Evolutionary conservation across 2,329 filamentous ascomycete species (phyloP), one percentile per base, ranked within the genome.

Genomic region (Metarhizium robertsii): DNA sequence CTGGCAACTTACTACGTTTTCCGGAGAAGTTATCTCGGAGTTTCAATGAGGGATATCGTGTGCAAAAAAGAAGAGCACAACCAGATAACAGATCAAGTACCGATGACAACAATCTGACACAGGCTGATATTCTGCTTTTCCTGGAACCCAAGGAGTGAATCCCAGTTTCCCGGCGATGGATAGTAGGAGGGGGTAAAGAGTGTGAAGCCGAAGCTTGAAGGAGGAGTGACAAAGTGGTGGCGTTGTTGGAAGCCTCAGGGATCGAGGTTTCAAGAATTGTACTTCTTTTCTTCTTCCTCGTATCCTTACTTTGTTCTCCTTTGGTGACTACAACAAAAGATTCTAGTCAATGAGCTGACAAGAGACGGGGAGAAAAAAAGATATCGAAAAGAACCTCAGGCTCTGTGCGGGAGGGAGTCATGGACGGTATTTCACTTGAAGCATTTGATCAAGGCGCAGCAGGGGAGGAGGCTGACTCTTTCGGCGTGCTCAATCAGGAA

Each of bases 401-500:
- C 66, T 64, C 58, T 58, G 59, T 59, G 57, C 59, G 60, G 60
- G 61, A 61, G 64, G 67, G 68, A 67, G 65, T 71, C 59, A 64
- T 61, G 59, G 56, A 65, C 59, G 60, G 61, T 70, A 70, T 70
- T 71, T 70, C 67, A 70, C 60, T 63, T 52, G 54, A 56, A 50
- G 56, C 55, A 45, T 52, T 55, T 55, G 57, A 52, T 58, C 62
- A 66, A 62, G 66, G 65, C 68, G 64, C 64, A 67, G 68, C 65
- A 62, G 56, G 61, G 59, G 59, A 60, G 61, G 54, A 64, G 61
- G 63, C 67, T 69, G 70, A 72, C 68, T 72, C 70, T 65, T 73
- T 74, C 72, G 72, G 72, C 72, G 72, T 74, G 72, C 71, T 71
- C 63, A 62, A 71, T 64, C 54, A 57, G 71, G 72, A 42, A 59